A percentile compares a stretch with the other conserved stretches of the same genome.
Conservation (phyloP, 768 basidiomycete genomes). For the Boletus huronensis region DNA sequence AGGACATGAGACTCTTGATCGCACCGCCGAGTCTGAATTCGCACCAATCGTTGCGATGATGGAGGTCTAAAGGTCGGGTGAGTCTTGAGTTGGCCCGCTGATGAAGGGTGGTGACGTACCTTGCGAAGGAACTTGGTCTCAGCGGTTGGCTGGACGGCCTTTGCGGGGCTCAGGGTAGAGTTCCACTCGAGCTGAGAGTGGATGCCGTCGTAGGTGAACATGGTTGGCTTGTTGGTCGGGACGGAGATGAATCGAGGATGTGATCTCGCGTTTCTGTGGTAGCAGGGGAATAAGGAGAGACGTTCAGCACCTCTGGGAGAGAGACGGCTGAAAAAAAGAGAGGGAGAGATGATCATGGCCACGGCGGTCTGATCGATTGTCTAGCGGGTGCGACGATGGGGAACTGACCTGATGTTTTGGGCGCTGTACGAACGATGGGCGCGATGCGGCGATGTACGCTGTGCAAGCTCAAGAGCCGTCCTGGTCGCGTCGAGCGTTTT, state of each 20-base stretch:
- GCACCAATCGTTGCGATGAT: slow-evolving; percentile 98
- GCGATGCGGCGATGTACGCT: slow-evolving; percentile 5
- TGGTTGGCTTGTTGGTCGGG: slow-evolving; percentile 22
- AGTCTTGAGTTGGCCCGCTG: background rate
- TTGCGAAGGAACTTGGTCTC: slow-evolving; percentile 88
- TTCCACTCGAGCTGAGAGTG: slow-evolving; percentile 93
- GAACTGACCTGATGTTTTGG: slow-evolving; percentile 21
- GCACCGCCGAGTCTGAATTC: slow-evolving; percentile 14
- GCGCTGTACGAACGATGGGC: slow-evolving; percentile 8
- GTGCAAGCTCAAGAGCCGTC: background rate
- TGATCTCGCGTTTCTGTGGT: slow-evolving; percentile 8
- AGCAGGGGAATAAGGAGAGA: background rate
- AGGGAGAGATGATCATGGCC: slow-evolving; percentile 6
- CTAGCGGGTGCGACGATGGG: background rate
- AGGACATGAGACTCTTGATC: slow-evolving; percentile 5
- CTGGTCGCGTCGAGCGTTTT: slow-evolving; percentile 5
- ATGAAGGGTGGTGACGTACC: slow-evolving; percentile 43
- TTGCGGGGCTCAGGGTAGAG: slow-evolving; percentile 71
- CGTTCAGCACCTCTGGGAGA: slow-evolving; percentile 14
- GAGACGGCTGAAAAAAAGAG: slow-evolving; percentile 13
- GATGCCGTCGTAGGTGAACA: slow-evolving; percentile 58
- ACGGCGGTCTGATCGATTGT: slow-evolving; percentile 16
- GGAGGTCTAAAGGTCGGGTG: slow-evolving; percentile 60
- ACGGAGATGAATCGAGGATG: slow-evolving; percentile 9
- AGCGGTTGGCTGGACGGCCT: slow-evolving; percentile 67